A percentile compares a stretch with the other conserved stretches of the same genome.
phyloP scores from a whole-genome alignment of 1,284 basidiomycete species.

The Tilletia caries region DNA sequence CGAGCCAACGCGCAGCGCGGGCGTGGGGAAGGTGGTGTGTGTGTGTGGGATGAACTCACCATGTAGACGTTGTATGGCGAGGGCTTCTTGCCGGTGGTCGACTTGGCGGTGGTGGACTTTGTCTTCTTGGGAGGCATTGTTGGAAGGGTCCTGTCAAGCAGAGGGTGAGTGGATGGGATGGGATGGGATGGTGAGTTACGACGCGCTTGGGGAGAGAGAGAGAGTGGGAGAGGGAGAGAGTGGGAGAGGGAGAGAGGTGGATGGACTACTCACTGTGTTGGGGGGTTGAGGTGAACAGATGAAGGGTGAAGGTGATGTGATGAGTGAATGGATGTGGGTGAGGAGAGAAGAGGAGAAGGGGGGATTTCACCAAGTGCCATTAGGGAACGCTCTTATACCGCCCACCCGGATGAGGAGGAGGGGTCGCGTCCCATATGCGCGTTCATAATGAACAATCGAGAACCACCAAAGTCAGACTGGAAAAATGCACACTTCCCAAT shows the following conservation, averaged over 20 bases:
- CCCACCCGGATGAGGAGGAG: not conserved
- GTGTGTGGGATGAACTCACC: no score
- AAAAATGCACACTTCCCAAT: not conserved
- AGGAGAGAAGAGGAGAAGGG: not conserved
- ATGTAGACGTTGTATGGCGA: slow-evolving; percentile 10
- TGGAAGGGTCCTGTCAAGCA: not conserved
- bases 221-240: not conserved
- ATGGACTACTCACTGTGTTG: not conserved
- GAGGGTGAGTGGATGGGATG: not conserved
- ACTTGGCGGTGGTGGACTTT: slow-evolving; percentile 11
- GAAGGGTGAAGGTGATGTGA: no score
- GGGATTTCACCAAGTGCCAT: not conserved
- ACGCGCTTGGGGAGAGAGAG: not conserved
- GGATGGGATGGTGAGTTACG: not conserved
- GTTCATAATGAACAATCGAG: not conserved
- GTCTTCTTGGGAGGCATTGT: slow-evolving; percentile 14
- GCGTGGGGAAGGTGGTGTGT: not conserved
- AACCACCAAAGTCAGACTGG: not conserved
- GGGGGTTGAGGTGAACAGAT: not conserved
- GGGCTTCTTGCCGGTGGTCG: slow-evolving; percentile 8
- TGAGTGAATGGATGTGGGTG: no score
- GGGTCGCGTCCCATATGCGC: not conserved
- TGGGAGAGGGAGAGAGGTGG: not conserved
- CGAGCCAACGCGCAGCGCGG: not conserved
- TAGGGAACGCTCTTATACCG: not conserved